Base-by-base conservation (phyloP, 2,329 filamentous ascomycete genomes). In the Aureobasidium sp. region DNA sequence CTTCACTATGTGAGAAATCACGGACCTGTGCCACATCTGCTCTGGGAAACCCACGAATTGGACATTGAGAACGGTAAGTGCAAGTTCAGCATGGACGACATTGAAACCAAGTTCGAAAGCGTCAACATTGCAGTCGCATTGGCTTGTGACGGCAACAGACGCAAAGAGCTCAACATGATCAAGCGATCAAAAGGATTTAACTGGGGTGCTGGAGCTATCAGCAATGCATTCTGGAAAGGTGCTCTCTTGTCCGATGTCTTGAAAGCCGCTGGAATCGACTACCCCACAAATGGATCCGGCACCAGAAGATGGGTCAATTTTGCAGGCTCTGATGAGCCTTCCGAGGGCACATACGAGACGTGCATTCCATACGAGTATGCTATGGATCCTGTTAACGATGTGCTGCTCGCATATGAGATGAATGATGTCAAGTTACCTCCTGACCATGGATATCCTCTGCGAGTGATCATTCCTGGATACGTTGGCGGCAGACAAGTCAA, bases 361-460 rank as follows among this genome's bases (percentile, higher is more conserved):
- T 76, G 71, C 63, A 76, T 82, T 7, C 77, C 78, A 0, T 71
- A 82, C 3, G 73, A 76, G n/a, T 79, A 81, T 64, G 78, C 73
- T 6, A 78, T 82, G 74, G 76, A 81, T 66, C 67, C 73, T 0
- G 67, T 66, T 5, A 80, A 80, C 67, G 80, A 82, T 66, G 78
- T 81, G 14, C 69, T 82, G 1, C 70, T 83, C 11, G 86, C 86
- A 0, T 88, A 84, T 67, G 72, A 78, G 63, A 78, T 78, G 76
- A 78, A 78, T 58, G 71, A 75, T 62, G 61, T 67, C 5, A 72
- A 70, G 0, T 61, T 78, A 6, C 74, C 75, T 31, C 73, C 76
- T 9, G 76, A 78, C 56, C 77, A 79, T 66, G 77, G 77, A 4
- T 78, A 74, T 65, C 77, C 76, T 1, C 64, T 78, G 1, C 71